Evolutionary conservation across 1,139 yeast species (phyloP), one percentile per base, ranked within the genome.

Genomic region (Nadsonia starkeyi-henricii): DNA sequence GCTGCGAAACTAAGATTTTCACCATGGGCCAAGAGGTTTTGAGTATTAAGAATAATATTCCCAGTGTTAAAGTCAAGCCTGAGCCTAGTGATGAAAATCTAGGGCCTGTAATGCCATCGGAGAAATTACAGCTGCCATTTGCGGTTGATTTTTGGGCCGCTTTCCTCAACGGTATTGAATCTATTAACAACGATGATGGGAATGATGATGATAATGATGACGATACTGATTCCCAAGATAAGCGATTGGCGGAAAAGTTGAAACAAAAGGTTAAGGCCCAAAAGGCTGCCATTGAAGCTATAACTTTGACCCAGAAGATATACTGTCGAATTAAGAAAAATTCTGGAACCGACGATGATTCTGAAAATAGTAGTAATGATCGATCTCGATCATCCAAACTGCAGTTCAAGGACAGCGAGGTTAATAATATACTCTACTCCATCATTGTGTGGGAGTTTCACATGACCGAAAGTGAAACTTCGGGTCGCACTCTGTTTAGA

Each of bases 101-200:
- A 23, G 9, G n/a, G n/a, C n/a, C 28, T 23, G 28, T 5, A 5
- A 23, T 23, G 9, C 28, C 28, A 23, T 49, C 58, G 21, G 69
- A 65, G 50, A 61, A 62, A 45, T 55, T 66, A 15, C 54, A 47
- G 41, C 57, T 67, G 18, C 70, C 70, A 13, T 66, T 65, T 54
- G 62, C 68, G 18, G 56, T 61, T 20, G 70, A 66, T 49, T 66
- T 66, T 52, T 66, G 70, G 69, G 58, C 62, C 2, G 69, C 69
- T 19, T 66, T 66, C 52, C 54, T 66, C 42, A 56, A 56, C 28
- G 68, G 69, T 9, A 60, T 66, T 33, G 39, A 33, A 33, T 13
- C 39, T 12, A 33, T 33, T n/a, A 33, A 33, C 12, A 9, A 23
- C 5, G 39, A 33, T 33, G 39, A 33, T 33, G 39, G 12, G 12